Evolutionary conservation across 1,284 basidiomycete genomes (phyloP).

Genomic region (Boletus austroedulis): DNA sequence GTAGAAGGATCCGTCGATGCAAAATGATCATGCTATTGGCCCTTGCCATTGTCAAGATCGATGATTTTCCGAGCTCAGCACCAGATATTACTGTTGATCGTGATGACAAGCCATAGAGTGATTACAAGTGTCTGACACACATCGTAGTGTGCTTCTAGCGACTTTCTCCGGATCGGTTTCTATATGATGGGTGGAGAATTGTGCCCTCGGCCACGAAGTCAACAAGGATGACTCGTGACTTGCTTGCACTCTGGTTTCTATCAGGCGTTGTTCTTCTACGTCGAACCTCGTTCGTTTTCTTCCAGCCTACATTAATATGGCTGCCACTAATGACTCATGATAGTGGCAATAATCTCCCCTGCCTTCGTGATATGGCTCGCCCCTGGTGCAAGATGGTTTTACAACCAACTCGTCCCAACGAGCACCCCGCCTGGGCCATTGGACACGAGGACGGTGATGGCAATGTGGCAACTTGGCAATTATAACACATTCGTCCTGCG

Average conservation of each 20-base stretch:
- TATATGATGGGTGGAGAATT: too few species aligned
- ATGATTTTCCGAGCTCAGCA: too few species aligned
- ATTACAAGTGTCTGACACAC: too few species aligned
- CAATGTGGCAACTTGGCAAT: conserved; percentile 69
- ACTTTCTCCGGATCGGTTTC: too few species aligned
- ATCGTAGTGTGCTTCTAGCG: too few species aligned
- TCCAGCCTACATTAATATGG: not conserved
- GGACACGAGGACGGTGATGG: conserved; percentile 60
- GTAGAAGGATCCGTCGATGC: too few species aligned
- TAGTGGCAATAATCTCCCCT: conserved; percentile 60
- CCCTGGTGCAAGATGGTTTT: conserved; percentile 69
- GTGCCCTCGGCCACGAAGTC: too few species aligned
- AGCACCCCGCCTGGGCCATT: conserved; percentile 36
- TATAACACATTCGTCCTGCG: conserved; percentile 42
- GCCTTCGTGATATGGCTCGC: conserved; percentile 57
- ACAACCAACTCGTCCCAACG: conserved; percentile 63
- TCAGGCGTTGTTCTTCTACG: conserved; percentile 60
- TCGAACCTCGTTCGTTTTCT: conserved; percentile 59
- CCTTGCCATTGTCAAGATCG: too few species aligned
- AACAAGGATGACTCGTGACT: conserved; percentile 38
- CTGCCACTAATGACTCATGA: not conserved
- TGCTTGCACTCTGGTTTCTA: conserved; percentile 70
- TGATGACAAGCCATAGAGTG: too few species aligned
- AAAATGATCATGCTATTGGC: too few species aligned
- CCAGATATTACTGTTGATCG: too few species aligned